Base-by-base conservation (phyloP, 345 rosid genomes). In the Heritiera fomes region DNA sequence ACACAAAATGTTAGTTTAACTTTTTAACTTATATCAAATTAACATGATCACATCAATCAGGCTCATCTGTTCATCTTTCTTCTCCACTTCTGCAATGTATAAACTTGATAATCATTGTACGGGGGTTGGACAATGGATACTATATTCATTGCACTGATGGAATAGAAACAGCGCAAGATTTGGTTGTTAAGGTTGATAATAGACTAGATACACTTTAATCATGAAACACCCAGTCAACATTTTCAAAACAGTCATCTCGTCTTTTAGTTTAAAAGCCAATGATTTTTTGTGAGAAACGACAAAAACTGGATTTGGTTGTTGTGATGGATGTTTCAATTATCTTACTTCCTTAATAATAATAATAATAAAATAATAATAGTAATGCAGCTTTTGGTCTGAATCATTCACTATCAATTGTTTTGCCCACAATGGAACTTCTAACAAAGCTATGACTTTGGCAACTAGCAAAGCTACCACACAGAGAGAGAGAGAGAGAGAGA, bases 141-240 rank as follows among this genome's bases (percentile, higher is more conserved):
- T 61, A 3, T 5, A 4, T 59, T 32, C 2, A 11, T 8, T 59
- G 6, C 8, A 60, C 3, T 23, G 13, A 32, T 34, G 0, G 6
- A 14, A 4, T 6, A 32, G 43, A 14, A 63, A 63, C 32, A 34
- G 7, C 0, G 5, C 5, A n/a, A 18, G 71, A 41, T 67, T 41
- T 67, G 71, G 71, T 41, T 67, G 52, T 67, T 67, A 67, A 18
- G 49, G 49, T 66, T 41, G 71, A 66, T 66, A 66, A 41, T 41
- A 5, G 3, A 1, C 3, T 34, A 18, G 13, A 43, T 43, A 34
- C 3, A 34, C 38, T 3, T 34, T 34, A 34, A 34, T 34, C 3
- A 34, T 34, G 38, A 34, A 34, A 34, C 38, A 2, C 38, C 3
- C 38, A 3, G 38, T 34, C 38, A 3, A 34, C 38, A 34, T 40